Percentiles rank a stretch among this genome's conserved stretches.
Conservation (phyloP, 108 stramenopile species). For the Parietichytrium sp. region DNA sequence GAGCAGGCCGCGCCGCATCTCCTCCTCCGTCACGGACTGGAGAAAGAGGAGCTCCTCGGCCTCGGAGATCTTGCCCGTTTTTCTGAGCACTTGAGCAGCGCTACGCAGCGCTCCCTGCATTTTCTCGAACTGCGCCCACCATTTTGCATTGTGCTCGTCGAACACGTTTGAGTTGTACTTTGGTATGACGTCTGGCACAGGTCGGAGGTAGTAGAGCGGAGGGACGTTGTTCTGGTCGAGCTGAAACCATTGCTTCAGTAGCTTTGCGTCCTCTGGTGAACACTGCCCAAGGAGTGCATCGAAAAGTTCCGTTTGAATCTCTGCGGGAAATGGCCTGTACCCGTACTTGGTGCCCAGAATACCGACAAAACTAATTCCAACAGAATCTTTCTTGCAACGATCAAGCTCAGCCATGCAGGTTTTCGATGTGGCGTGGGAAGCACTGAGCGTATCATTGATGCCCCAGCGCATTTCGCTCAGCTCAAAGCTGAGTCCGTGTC, state of each 20-base stretch:
- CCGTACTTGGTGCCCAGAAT: not conserved
- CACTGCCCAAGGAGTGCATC: not conserved
- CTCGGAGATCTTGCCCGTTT: not conserved
- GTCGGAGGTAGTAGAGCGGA: not conserved
- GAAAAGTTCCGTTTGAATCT: not conserved
- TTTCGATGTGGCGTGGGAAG: not conserved
- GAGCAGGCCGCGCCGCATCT: not conserved
- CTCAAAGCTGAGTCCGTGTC: not conserved
- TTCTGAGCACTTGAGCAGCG: not conserved
- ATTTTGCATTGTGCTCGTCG: not conserved
- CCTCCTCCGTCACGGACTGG: not conserved
- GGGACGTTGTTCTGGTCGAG: not conserved
- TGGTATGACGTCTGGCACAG: not conserved
- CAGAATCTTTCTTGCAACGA: not conserved
- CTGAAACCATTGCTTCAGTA: not conserved
- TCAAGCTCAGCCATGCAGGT: not conserved
- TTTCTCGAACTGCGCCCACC: not conserved
- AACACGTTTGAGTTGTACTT: no score
- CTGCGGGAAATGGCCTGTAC: conserved; percentile 8
- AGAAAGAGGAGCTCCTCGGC: no score
- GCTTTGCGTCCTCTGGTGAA: not conserved
- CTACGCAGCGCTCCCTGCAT: not conserved
- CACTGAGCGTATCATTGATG: not conserved
- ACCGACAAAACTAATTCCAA: not conserved
- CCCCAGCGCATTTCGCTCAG: conserved; percentile 15